Evolutionary conservation across 139 green algal species (phyloP).

Genomic region (Mychonastes homosphaera): DNA sequence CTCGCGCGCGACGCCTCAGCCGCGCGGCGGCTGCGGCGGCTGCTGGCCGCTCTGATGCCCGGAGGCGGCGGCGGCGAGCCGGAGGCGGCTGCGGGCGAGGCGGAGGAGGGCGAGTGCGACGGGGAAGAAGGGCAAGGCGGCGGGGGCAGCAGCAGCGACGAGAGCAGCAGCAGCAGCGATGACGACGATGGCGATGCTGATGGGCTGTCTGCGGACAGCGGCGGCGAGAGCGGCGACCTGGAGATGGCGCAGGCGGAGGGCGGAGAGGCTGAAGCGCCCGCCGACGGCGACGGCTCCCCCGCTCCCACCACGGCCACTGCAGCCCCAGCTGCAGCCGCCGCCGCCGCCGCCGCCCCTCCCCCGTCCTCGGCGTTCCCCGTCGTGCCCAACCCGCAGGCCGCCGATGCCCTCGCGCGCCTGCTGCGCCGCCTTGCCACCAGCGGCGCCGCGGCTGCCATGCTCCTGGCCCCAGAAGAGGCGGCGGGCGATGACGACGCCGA

Average conservation of each 20-base stretch:
- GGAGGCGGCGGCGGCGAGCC: background rate
- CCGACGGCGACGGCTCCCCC: background rate
- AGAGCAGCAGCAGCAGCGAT: slow-evolving; percentile 2
- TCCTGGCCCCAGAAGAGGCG: too few species aligned
- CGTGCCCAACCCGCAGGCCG: too few species aligned
- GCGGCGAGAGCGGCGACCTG: background rate
- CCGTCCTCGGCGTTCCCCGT: too few species aligned
- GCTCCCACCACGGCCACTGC: background rate
- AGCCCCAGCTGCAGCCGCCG: slow-evolving; percentile 2
- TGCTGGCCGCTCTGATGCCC: slow-evolving; percentile 44
- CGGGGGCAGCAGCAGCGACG: background rate
- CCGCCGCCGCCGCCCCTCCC: slow-evolving; percentile 8
- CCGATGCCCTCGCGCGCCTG: too few species aligned
- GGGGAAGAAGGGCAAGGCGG: background rate
- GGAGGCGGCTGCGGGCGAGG: background rate
- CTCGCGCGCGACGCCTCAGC: slow-evolving; percentile 6
- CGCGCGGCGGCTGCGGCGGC: slow-evolving; percentile 30
- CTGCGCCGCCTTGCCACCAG: too few species aligned
- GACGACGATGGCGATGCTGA: background rate
- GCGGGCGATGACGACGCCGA: too few species aligned
- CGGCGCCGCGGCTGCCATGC: too few species aligned
- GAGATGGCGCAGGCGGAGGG: background rate
- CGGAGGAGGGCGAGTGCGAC: background rate
- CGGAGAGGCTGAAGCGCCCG: background rate
- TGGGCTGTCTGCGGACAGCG: background rate